These are phyloP conservation scores for Camellia japonica DNA, from an alignment of 148 eudicot genomes.

Conservation along the genomic window DNA sequence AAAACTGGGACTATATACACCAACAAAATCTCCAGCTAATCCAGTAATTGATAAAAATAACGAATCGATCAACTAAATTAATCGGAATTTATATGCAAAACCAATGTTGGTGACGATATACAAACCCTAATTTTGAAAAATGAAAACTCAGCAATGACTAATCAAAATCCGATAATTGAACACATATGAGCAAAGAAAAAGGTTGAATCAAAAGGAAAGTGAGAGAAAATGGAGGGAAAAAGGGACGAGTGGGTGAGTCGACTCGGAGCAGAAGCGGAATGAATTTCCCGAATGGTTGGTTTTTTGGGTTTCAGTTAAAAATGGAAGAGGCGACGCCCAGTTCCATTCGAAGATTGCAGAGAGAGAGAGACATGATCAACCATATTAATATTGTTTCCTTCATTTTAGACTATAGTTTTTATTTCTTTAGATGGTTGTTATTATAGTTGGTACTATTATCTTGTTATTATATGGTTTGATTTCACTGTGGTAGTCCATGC, in stretches of 20 bases:
- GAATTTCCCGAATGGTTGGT: not conserved
- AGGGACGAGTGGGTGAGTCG: conserved; percentile 2
- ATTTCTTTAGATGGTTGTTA: too few relatives aligned
- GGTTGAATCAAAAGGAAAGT: too few relatives aligned
- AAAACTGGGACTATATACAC: not conserved
- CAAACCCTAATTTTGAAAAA: not conserved
- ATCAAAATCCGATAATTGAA: not conserved
- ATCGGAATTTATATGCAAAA: not conserved
- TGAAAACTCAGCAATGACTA: not conserved
- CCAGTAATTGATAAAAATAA: not conserved
- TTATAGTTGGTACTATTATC: too few relatives aligned
- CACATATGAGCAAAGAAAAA: not conserved
- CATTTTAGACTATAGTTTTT: too few relatives aligned
- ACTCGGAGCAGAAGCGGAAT: conserved; percentile 7
- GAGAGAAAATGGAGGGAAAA: not conserved
- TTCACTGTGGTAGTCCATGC: too few relatives aligned
- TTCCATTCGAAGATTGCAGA: not conserved
- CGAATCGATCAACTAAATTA: not conserved
- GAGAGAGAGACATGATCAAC: not conserved
- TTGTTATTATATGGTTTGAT: too few relatives aligned
- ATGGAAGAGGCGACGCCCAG: not conserved
- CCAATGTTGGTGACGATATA: not conserved
- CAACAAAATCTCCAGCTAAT: not conserved
- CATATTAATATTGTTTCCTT: too few relatives aligned
- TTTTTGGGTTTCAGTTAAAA: not conserved